Evolutionary conservation across 108 stramenopile species (phyloP).

Genomic region (Seminavis robusta): DNA sequence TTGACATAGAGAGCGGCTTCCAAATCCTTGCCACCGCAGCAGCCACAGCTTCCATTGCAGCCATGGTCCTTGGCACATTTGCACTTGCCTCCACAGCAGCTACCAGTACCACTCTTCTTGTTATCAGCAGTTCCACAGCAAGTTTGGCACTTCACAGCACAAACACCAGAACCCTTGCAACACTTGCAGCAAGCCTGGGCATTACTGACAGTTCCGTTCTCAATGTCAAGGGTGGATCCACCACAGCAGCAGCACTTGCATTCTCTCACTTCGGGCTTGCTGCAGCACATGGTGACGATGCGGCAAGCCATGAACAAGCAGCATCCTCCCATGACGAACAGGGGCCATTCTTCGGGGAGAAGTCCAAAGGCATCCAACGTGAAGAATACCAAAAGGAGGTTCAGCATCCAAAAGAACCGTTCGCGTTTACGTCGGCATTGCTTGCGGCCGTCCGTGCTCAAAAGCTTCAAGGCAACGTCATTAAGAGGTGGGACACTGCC

Average conservation of each 20-base stretch:
- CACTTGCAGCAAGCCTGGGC: slow-evolving; percentile 20
- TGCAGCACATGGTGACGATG: background rate
- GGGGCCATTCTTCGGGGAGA: too few relatives aligned
- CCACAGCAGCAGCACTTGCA: slow-evolving; percentile 32
- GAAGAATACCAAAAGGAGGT: background rate
- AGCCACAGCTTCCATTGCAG: background rate
- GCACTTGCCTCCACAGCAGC: background rate
- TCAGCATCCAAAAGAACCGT: slow-evolving; percentile 1
- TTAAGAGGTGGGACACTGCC: slow-evolving; percentile 18
- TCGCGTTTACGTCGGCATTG: background rate
- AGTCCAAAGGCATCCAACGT: slow-evolving; percentile 6
- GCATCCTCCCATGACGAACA: too few relatives aligned
- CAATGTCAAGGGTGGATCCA: slow-evolving; percentile 4
- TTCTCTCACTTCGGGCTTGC: too few relatives aligned
- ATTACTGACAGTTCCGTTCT: slow-evolving; percentile 1
- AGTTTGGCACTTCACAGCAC: slow-evolving; percentile 1
- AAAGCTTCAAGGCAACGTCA: background rate
- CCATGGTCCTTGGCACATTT: background rate
- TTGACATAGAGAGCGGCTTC: too few relatives aligned
- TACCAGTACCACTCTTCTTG: too few relatives aligned
- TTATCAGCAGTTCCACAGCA: slow-evolving; percentile 9
- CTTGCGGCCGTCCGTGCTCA: background rate
- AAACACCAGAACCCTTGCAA: slow-evolving; percentile 25
- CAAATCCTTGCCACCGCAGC: slow-evolving; percentile 1
- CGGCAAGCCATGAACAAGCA: background rate